Base-by-base conservation (phyloP, 129 eudicot species). In the Saposhnikovia divaricata region DNA sequence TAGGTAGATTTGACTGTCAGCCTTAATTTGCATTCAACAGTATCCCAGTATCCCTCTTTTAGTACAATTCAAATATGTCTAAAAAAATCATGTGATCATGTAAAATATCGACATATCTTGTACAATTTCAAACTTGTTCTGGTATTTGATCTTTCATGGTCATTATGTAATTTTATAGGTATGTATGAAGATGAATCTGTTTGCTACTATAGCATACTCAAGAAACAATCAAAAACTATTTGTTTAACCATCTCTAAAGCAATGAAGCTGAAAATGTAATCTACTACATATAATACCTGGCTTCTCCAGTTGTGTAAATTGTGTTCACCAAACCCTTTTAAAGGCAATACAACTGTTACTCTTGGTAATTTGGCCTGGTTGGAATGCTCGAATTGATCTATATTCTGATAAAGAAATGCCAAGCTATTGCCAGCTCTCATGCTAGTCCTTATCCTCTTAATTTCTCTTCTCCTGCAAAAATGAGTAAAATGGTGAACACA, bases 291-390 rank as follows among this genome's bases (percentile, higher is more conserved):
- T 71, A 31, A 48, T 79, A 95, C 98, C 98, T 95, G 98, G 76
- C 87, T 90, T 90, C 93, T 86, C 98, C 98, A 95, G 81, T 95
- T 95, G 85, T 87, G 98, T 69, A 95, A 81, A 83, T 95, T 95
- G 86, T 95, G 98, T 83, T 95, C 98, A 76, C 98, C 98, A 78
- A 90, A 95, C n/a, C 98, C 98, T 87, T 95, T 95, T 82, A 95
- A 86, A 80, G 98, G 98, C 96, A 95, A 92, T 80, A 95, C 94
- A 84, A 95, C 96, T 12, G 98, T 86, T 78, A 95, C 98, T 79
- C 93, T 87, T 23, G 98, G 98, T 81, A 95, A 85, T 48, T 89
- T 86, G 82, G 78, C 86, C 87, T 95, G 98, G 72, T 77, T 92
- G 39, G 96, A 95, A 78, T 95, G 97, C 87, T 95, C 98, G 13